Evolutionary conservation across 2,329 filamentous ascomycete species (phyloP).

Genomic region (Periconia macrospinosa): DNA sequence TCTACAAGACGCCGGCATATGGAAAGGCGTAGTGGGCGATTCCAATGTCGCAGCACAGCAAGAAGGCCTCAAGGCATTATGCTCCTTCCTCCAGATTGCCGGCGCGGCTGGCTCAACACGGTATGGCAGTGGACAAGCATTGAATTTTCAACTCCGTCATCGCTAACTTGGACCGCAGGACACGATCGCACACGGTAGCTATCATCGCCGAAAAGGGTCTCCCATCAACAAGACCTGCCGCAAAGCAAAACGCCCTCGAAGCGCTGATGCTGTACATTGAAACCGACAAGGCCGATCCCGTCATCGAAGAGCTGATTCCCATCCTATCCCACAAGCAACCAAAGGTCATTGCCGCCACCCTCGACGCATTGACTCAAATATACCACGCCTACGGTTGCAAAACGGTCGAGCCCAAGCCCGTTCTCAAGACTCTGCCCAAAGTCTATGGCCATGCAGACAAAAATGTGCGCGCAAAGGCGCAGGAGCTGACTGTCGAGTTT

Average conservation of each 20-base stretch:
- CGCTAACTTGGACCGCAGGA: constrained; percentile 51
- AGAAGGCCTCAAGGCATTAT: constrained; percentile 84
- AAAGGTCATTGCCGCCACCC: constrained; percentile 77
- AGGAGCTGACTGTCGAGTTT: constrained; percentile 87
- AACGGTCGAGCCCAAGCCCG: constrained; percentile 86
- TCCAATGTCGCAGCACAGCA: constrained; percentile 97
- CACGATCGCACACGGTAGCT: constrained; percentile 72
- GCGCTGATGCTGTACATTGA: constrained; percentile 87
- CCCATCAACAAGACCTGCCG: constrained; percentile 81
- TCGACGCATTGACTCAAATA: constrained; percentile 77
- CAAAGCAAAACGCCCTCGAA: constrained; percentile 84
- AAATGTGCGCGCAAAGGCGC: constrained; percentile 92
- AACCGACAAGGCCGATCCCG: constrained; percentile 78
- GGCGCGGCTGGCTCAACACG: constrained; percentile 76
- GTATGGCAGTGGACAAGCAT: constrained; percentile 38
- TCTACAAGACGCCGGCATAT: constrained; percentile 77
- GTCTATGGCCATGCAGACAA: constrained; percentile 96
- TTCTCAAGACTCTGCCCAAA: constrained; percentile 85
- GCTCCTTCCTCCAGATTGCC: constrained; percentile 89
- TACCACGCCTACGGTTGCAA: constrained; percentile 96
- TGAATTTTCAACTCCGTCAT: background rate
- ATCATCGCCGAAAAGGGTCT: constrained; percentile 91
- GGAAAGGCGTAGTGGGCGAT: constrained; percentile 91
- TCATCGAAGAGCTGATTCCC: constrained; percentile 88
- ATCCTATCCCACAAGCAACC: constrained; percentile 85